Evolutionary conservation across 331 rosid genomes (phyloP).

Genomic region (Ulmus americana): DNA sequence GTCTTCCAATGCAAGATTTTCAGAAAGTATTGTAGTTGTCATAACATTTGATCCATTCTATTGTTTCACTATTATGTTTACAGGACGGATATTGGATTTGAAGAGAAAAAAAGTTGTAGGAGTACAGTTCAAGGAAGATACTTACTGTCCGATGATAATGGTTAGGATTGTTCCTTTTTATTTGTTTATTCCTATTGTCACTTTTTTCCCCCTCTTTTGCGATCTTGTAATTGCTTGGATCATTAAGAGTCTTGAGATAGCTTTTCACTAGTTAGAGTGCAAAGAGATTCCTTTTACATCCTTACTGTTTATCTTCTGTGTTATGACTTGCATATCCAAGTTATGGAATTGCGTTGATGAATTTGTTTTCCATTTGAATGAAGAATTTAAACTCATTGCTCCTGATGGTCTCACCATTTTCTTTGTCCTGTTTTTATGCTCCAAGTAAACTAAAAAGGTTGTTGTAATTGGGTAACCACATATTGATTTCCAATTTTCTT

Average conservation of each 20-base stretch:
- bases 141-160: conserved; percentile 69
- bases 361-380: neutral
- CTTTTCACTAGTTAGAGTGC: neutral
- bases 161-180: conserved; percentile 26
- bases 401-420: neutral
- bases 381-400: neutral
- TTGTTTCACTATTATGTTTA: conserved; percentile 5
- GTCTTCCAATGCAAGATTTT: neutral
- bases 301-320: neutral
- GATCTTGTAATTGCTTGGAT: neutral
- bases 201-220: neutral
- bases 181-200: neutral
- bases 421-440: neutral
- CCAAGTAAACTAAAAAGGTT: too few species aligned
- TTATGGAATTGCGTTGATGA: neutral
- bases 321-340: neutral
- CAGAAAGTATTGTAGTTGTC: neutral
- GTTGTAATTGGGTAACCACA: neutral
- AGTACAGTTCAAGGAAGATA: conserved; percentile 89
- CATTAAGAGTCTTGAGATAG: neutral
- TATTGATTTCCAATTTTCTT: neutral
- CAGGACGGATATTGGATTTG: conserved; percentile 64
- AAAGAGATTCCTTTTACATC: neutral
- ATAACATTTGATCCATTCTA: neutral
- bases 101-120: conserved; percentile 35